These are phyloP conservation scores for Dryadomyces quercus-mongolicae DNA, from an alignment of 2,329 filamentous ascomycete genomes.

Conservation along the genomic window DNA sequence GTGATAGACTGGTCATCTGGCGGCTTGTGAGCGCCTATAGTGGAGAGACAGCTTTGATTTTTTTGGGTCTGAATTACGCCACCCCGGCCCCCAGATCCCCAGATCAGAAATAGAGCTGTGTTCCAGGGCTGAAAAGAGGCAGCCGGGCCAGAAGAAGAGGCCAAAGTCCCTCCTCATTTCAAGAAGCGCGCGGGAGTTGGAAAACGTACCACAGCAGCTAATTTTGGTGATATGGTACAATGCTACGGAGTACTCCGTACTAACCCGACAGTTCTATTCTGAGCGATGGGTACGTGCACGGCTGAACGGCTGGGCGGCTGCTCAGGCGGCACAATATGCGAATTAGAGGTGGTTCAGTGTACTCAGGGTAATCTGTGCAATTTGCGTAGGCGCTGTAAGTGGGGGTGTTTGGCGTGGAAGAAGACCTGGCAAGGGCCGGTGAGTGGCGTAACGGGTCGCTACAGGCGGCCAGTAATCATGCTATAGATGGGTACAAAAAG, in stretches of 20 bases:
- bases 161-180: not conserved
- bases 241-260: not conserved
- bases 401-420: not conserved
- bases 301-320: not conserved
- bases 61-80: not conserved
- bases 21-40: not conserved
- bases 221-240: not conserved
- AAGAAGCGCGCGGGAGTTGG: constrained; percentile 5
- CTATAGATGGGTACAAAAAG: not conserved
- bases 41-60: no score
- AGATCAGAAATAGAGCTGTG: not conserved
- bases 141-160: not conserved
- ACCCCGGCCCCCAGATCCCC: not conserved
- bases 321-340: not conserved
- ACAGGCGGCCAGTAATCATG: not conserved
- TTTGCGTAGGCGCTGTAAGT: constrained; percentile 2
- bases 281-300: not conserved
- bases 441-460: not conserved
- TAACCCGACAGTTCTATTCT: constrained; percentile 1
- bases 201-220: not conserved
- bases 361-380: not conserved
- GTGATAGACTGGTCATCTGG: not conserved
- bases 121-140: not conserved
- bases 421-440: not conserved
- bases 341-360: not conserved